These are phyloP conservation scores for Diaporthe vaccinii DNA, from an alignment of 2,329 filamentous ascomycete species.

Conservation along the genomic window DNA sequence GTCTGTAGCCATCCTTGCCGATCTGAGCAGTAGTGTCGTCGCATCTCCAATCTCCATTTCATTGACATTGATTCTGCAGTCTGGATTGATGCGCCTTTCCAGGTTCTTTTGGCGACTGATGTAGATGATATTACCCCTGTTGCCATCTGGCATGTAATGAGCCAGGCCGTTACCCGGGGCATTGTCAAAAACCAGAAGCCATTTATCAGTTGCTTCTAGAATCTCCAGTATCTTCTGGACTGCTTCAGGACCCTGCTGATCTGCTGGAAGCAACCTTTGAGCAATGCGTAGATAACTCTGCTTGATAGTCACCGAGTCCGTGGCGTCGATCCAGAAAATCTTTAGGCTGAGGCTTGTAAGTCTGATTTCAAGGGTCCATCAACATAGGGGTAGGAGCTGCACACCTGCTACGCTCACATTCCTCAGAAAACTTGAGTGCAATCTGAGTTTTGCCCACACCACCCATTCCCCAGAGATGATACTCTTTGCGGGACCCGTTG, in stretches of 20 bases:
- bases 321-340: constrained; percentile 48
- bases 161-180: constrained; percentile 39
- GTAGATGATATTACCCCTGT: constrained; percentile 48
- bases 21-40: constrained; percentile 41
- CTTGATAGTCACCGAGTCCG: constrained; percentile 42
- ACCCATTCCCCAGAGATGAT: constrained; percentile 48
- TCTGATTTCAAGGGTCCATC: not conserved
- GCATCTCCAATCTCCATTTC: constrained; percentile 41
- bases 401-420: not conserved
- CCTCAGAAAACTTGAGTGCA: constrained; percentile 46
- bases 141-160: constrained; percentile 40
- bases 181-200: constrained; percentile 52
- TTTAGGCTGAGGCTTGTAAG: not conserved
- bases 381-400: not conserved
- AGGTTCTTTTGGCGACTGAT: constrained; percentile 44
- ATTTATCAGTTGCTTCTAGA: constrained; percentile 42
- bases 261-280: not conserved
- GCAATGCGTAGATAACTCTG: constrained; percentile 43
- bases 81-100: constrained; percentile 19
- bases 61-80: constrained; percentile 36
- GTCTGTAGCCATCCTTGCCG: not conserved
- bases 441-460: constrained; percentile 52
- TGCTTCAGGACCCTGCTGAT: not conserved
- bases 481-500: constrained; percentile 40
- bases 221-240: constrained; percentile 41